phyloP scores from a whole-genome alignment of 352 stramenopile genomes.

The Pilasporangium apinafurcum region DNA sequence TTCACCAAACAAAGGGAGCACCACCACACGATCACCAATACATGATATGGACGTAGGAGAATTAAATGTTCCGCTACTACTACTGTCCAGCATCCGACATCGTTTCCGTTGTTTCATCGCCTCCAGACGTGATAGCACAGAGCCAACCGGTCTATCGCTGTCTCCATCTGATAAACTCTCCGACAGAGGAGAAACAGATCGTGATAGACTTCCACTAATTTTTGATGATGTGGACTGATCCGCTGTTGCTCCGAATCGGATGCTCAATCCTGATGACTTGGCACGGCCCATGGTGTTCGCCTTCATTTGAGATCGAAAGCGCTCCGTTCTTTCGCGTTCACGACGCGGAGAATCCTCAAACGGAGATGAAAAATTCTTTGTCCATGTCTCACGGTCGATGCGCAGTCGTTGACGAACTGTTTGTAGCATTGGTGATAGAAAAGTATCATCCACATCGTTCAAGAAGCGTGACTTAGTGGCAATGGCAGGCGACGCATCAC shows the following conservation, averaged over 20 bases:
- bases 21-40: constrained; percentile 45
- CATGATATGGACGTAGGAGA: no score
- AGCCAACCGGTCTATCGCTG: no score
- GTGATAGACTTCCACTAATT: no score
- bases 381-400: constrained; percentile 64
- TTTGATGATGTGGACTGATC: not conserved
- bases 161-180: no score
- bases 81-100: not conserved
- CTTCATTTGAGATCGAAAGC: constrained; percentile 38
- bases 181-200: no score
- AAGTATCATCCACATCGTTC: constrained; percentile 38
- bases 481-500: constrained; percentile 10
- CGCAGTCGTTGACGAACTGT: constrained; percentile 49
- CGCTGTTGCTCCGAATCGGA: not conserved
- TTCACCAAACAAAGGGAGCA: constrained; percentile 70
- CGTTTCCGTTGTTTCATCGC: not conserved
- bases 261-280: no score
- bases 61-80: not conserved
- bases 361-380: constrained; percentile 59
- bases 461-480: constrained; percentile 13
- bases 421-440: constrained; percentile 54
- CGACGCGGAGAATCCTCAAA: constrained; percentile 50
- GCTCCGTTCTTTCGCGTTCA: constrained; percentile 41
- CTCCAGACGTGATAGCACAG: not conserved
- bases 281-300: constrained; percentile 14